Conservation (phyloP, 1,284 basidiomycete genomes). For the Cryptococcus deneoformans region DNA sequence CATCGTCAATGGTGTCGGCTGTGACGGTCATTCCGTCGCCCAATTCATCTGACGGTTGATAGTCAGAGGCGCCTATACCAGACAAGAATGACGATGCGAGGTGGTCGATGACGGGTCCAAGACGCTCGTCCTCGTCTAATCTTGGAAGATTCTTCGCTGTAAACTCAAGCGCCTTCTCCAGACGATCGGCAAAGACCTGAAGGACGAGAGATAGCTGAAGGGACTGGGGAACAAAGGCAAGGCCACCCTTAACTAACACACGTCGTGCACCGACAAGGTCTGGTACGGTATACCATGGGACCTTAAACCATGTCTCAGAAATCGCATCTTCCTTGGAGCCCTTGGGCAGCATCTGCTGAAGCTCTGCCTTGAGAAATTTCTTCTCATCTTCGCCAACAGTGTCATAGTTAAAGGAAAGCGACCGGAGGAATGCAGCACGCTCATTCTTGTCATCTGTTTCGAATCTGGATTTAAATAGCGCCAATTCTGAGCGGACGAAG, state of each 20-base stretch:
- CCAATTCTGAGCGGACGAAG: constrained; percentile 86
- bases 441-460: constrained; percentile 66
- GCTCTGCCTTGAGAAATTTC: constrained; percentile 17
- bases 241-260: constrained; percentile 76
- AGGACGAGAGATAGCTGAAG: constrained; percentile 86
- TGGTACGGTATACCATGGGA: constrained; percentile 85
- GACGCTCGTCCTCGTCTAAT: constrained; percentile 92
- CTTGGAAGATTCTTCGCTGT: constrained; percentile 87
- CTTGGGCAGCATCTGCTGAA: constrained; percentile 37
- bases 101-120: constrained; percentile 88
- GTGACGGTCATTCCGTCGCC: constrained; percentile 61
- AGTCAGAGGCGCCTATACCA: constrained; percentile 60
- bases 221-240: constrained; percentile 82
- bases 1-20: constrained; percentile 89
- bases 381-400: constrained; percentile 65
- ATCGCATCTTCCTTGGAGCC: constrained; percentile 35
- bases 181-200: constrained; percentile 74
- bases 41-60: constrained; percentile 44
- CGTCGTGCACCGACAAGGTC: constrained; percentile 85
- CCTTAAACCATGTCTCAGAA: constrained; percentile 53
- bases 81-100: constrained; percentile 92
- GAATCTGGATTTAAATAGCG: constrained; percentile 80
- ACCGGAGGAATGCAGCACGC: constrained; percentile 66
- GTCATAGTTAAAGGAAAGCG: constrained; percentile 77
- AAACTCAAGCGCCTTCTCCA: constrained; percentile 79